Conservation (phyloP, 306 rosid species). For the Cicer pinnatifidum region DNA sequence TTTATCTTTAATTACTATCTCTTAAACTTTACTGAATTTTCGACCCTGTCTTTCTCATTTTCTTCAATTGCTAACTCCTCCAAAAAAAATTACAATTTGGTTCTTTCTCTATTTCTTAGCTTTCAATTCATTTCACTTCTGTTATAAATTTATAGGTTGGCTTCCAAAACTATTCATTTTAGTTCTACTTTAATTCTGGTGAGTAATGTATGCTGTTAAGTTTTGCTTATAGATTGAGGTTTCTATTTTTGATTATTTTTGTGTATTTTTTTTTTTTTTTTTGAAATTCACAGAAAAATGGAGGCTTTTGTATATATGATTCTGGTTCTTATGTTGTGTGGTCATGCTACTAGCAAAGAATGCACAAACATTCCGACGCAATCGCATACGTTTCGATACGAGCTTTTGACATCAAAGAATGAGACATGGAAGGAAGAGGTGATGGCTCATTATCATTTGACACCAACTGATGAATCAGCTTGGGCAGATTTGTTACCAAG, state of each 20-base stretch:
- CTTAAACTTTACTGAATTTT: no score
- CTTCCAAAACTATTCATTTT: neutral
- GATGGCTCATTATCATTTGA: slow-evolving; percentile 68
- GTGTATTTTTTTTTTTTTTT: neutral
- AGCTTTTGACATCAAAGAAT: slow-evolving; percentile 56
- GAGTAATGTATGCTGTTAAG: neutral
- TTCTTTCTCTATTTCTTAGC: neutral
- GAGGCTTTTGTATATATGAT: slow-evolving; percentile 40
- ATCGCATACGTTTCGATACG: slow-evolving; percentile 60
- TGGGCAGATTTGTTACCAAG: slow-evolving; percentile 74
- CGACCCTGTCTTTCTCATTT: neutral
- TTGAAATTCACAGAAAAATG: slow-evolving; percentile 49
- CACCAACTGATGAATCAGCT: slow-evolving; percentile 73
- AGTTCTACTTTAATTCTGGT: neutral
- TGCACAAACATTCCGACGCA: slow-evolving; percentile 69
- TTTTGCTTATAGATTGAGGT: slow-evolving; percentile 32
- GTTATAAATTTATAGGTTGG: neutral
- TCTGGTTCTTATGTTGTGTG: slow-evolving; percentile 44
- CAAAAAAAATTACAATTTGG: no score
- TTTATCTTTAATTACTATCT: no score
- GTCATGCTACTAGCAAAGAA: slow-evolving; percentile 54
- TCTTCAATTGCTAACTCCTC: neutral
- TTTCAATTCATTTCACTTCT: neutral
- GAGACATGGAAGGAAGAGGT: slow-evolving; percentile 63
- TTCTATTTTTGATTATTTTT: neutral